A percentile compares a stretch with the other conserved stretches of the same genome.
Evolutionary conservation across 2,329 filamentous ascomycete species (phyloP).

Genomic region (Rutstroemia sp.): DNA sequence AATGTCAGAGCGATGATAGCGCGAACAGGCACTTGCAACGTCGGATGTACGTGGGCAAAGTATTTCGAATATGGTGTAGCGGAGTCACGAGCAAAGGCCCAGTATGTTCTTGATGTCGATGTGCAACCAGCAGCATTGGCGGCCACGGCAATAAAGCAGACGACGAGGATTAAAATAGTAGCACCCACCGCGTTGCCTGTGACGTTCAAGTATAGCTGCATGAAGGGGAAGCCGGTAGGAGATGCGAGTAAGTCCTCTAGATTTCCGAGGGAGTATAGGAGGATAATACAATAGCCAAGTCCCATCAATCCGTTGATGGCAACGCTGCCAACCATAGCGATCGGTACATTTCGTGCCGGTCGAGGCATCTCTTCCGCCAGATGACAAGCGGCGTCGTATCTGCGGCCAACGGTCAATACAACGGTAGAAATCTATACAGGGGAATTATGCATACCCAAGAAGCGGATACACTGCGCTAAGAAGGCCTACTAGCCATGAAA

Average conservation of each 20-base stretch:
- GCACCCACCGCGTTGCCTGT: slow-evolving; percentile 21
- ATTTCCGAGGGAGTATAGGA: slow-evolving; percentile 38
- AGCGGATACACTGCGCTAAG: slow-evolving; percentile 34
- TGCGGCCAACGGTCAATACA: neutral
- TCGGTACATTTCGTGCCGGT: slow-evolving; percentile 34
- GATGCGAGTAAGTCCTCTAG: slow-evolving; percentile 35
- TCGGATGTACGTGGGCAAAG: slow-evolving; percentile 30
- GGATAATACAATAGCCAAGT: slow-evolving; percentile 34
- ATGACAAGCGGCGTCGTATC: slow-evolving; percentile 39
- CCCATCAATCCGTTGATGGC: slow-evolving; percentile 40
- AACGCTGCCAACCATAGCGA: slow-evolving; percentile 38
- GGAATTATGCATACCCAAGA: slow-evolving; percentile 25
- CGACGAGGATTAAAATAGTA: neutral
- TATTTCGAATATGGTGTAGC: slow-evolving; percentile 31
- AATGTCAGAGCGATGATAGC: slow-evolving; percentile 35
- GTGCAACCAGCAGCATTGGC: slow-evolving; percentile 39
- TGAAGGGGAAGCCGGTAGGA: slow-evolving; percentile 38
- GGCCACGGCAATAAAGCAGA: slow-evolving; percentile 37
- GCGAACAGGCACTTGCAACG: slow-evolving; percentile 31
- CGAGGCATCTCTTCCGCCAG: slow-evolving; percentile 41
- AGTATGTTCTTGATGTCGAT: slow-evolving; percentile 36
- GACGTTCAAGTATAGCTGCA: slow-evolving; percentile 37
- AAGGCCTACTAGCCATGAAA: slow-evolving; percentile 41
- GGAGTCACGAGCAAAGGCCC: slow-evolving; percentile 39
- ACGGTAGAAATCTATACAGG: neutral